Base-by-base conservation (phyloP, 805 yeast species). In the Saccharomycopsis fodiens region DNA sequence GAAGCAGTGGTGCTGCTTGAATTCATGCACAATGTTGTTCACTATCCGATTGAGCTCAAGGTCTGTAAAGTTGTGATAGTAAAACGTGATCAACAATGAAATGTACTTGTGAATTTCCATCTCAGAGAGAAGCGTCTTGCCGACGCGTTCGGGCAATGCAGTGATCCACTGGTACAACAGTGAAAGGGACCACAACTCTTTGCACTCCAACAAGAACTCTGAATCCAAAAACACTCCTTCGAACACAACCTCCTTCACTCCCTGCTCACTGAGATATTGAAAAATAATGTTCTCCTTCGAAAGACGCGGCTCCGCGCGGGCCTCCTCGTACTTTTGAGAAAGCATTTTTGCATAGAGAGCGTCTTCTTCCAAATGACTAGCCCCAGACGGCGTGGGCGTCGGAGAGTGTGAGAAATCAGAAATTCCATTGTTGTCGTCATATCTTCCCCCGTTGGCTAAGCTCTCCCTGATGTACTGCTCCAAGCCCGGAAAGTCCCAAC, bases 151-250 rank as follows among this genome's bases (percentile, higher is more conserved):
- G 19, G 43, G 46, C 25, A 42, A 27, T 2, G n/a, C 29, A 23
- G 21, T 13, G 17, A 36, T 15, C 46, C 46, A 42, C 10, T 25
- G 7, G 44, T 22, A 42, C 13, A 42, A 12, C 20, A 15, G 15
- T 4, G 42, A 36, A 3, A 34, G 12, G 1, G 46, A 39, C 46
- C 46, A 42, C 4, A 29, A 13, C 15, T 42, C 46, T 4, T 37
- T 35, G 27, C 46, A 42, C n/a, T 35, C 27, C 7, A 35, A 19
- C 10, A 42, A 30, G 17, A 10, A n/a, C 6, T 27, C 37, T 12
- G 19, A n/a, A 13, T n/a, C 13, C 4, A 42, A 42, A 10, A 19
- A 10, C 20, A 32, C 36, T 17, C 36, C 36, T 32, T 32, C 20
- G 15, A 15, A 32, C 36, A 19, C 15, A 7, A 32, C 15, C 19